Conservation (phyloP, 78 protist species). For the Mastigamoeba balamuthi region DNA sequence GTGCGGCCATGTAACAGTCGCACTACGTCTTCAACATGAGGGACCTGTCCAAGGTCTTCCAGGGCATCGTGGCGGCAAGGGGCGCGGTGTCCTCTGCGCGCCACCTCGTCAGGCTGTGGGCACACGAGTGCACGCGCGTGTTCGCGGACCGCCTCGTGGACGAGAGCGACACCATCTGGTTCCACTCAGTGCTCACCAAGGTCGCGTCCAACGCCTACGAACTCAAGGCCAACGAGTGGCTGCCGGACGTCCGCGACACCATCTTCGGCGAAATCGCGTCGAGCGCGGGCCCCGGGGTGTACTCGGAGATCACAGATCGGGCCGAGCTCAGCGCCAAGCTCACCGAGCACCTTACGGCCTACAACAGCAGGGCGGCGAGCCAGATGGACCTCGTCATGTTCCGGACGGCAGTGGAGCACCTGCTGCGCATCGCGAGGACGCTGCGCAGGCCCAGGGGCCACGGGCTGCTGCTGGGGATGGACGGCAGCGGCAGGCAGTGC, state of each 20-base stretch:
- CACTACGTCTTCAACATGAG: constrained; percentile 93
- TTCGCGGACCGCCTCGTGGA: constrained; percentile 79
- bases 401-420: constrained; percentile 68
- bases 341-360: constrained; percentile 59
- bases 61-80: constrained; percentile 47
- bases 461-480: constrained; percentile 85
- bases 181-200: constrained; percentile 11
- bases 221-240: not conserved
- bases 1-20: too few relatives aligned
- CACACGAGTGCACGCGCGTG: constrained; percentile 78
- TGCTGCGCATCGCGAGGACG: constrained; percentile 63
- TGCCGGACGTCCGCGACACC: too few relatives aligned
- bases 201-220: not conserved
- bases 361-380: constrained; percentile 16
- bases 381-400: constrained; percentile 79
- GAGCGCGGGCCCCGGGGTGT: constrained; percentile 32
- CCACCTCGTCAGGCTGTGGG: constrained; percentile 53
- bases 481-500: constrained; percentile 84
- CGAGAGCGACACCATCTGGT: constrained; percentile 70
- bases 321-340: too few relatives aligned
- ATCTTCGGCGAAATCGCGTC: not conserved
- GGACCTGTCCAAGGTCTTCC: constrained; percentile 72
- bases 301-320: constrained; percentile 13
- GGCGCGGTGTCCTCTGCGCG: not conserved
- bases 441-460: constrained; percentile 80